These are phyloP conservation scores for Tylopilus subfusipes DNA, from an alignment of 768 basidiomycete genomes.

Conservation along the genomic window DNA sequence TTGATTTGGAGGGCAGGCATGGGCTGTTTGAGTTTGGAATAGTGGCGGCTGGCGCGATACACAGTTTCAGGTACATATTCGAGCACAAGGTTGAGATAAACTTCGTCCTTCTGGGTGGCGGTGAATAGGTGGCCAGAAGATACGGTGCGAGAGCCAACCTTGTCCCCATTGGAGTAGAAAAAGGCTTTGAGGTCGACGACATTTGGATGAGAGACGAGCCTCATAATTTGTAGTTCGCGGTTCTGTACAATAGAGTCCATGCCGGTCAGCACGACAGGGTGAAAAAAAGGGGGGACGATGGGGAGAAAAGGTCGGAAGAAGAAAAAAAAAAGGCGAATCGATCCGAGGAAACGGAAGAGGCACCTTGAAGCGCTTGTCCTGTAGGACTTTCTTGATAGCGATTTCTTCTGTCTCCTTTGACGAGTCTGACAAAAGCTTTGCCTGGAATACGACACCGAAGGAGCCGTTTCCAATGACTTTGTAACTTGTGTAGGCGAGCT, in stretches of 20 bases:
- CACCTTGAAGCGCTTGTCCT: slow-evolving; percentile 99
- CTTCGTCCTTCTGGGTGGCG: slow-evolving; percentile 88
- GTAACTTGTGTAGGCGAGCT: slow-evolving; percentile 93
- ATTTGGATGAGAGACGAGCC: slow-evolving; percentile 93
- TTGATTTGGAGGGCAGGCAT: slow-evolving; percentile 99
- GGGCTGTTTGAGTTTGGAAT: slow-evolving; percentile 98
- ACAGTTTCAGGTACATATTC: slow-evolving; percentile 99
- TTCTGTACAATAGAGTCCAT: slow-evolving; percentile 53
- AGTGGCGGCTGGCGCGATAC: slow-evolving; percentile 97
- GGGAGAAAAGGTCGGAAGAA: slow-evolving; percentile 5
- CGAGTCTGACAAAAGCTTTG: slow-evolving; percentile 69
- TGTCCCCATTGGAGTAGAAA: slow-evolving; percentile 99
- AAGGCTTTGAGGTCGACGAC: slow-evolving; percentile 97
- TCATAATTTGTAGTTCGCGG: slow-evolving; percentile 99
- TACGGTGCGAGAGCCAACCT: slow-evolving; percentile 51
- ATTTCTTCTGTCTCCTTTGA: slow-evolving; percentile 77
- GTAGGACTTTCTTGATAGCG: slow-evolving; percentile 99
- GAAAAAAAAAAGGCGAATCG: slow-evolving; percentile 8
- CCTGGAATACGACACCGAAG: slow-evolving; percentile 98
- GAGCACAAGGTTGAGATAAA: slow-evolving; percentile 97
- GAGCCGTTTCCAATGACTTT: slow-evolving; percentile 99
- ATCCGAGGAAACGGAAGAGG: slow-evolving; percentile 22
- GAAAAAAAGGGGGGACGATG: not conserved
- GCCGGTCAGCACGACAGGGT: slow-evolving; percentile 13
- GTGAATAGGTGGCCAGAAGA: slow-evolving; percentile 6